Conservation (phyloP, 73 alveolate species). For the Paramecium primaurelia region DNA sequence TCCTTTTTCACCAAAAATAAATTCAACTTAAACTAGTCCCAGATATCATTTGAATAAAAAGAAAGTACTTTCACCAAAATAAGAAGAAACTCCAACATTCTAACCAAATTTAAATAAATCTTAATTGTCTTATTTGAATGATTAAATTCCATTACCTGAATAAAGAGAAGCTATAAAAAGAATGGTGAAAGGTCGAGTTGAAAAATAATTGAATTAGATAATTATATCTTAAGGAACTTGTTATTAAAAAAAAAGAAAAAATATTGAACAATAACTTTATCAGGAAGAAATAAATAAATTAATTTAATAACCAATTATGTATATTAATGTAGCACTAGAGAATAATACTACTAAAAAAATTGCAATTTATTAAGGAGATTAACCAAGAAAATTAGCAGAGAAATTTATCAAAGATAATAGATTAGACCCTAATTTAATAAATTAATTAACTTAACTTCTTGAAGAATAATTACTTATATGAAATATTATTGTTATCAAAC, state of each 20-base stretch:
- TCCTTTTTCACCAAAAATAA: too few relatives aligned
- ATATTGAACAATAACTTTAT: conserved; percentile 1
- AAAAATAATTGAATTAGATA: background rate
- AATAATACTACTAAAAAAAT: background rate
- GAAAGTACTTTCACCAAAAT: too few relatives aligned
- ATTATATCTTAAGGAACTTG: background rate
- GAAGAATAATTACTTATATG: background rate
- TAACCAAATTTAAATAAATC: background rate
- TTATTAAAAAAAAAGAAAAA: background rate
- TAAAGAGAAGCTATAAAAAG: background rate
- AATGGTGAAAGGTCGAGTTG: conserved; percentile 13
- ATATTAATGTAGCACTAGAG: background rate
- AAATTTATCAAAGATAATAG: background rate
- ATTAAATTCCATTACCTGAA: background rate
- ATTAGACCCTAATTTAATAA: background rate
- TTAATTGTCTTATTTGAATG: background rate
- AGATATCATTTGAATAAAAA: too few relatives aligned
- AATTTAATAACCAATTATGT: background rate
- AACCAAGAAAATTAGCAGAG: background rate
- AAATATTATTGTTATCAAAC: background rate
- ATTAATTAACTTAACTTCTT: background rate
- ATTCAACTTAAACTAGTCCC: too few relatives aligned
- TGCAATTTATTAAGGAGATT: background rate
- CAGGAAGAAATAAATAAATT: background rate
- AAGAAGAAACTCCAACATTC: too few relatives aligned